These are phyloP conservation scores for Puccinia sorghi DNA, from an alignment of 1,284 basidiomycete species.

Conservation along the genomic window DNA sequence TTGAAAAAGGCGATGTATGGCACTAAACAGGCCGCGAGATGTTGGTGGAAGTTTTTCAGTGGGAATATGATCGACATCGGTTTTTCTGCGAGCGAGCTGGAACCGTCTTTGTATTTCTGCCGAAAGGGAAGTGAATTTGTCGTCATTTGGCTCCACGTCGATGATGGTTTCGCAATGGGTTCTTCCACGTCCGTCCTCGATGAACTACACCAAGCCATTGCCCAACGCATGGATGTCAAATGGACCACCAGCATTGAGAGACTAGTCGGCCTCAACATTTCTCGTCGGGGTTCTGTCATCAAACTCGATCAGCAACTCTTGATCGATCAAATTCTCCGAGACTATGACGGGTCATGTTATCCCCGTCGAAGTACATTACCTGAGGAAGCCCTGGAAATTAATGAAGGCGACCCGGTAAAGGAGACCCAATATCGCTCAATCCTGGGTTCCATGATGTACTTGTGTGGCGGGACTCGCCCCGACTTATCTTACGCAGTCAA, in stretches of 20 bases:
- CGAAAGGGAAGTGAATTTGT: background rate
- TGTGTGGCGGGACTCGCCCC: background rate
- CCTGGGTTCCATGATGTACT: slow-evolving; percentile 5
- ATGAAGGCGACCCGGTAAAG: background rate
- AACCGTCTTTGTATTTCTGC: slow-evolving; percentile 3
- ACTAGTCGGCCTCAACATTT: no score
- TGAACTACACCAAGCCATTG: background rate
- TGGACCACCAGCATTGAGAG: background rate
- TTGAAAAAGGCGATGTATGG: slow-evolving; percentile 21
- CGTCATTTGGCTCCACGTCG: slow-evolving; percentile 27
- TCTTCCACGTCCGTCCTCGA: background rate
- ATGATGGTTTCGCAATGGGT: slow-evolving; percentile 11
- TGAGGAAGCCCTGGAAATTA: background rate
- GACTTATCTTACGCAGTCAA: slow-evolving; percentile 13
- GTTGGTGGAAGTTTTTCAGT: slow-evolving; percentile 25
- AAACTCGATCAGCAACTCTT: background rate
- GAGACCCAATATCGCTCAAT: background rate
- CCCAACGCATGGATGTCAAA: background rate
- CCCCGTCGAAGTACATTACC: background rate
- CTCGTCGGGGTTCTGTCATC: no score
- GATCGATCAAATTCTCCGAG: background rate
- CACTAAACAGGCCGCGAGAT: slow-evolving; percentile 1
- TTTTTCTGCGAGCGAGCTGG: background rate
- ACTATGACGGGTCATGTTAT: background rate
- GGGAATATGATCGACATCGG: background rate